Percentiles rank a stretch among this genome's conserved stretches.
Conservation (phyloP, 331 rosid genomes). For the Arachis monticola region DNA sequence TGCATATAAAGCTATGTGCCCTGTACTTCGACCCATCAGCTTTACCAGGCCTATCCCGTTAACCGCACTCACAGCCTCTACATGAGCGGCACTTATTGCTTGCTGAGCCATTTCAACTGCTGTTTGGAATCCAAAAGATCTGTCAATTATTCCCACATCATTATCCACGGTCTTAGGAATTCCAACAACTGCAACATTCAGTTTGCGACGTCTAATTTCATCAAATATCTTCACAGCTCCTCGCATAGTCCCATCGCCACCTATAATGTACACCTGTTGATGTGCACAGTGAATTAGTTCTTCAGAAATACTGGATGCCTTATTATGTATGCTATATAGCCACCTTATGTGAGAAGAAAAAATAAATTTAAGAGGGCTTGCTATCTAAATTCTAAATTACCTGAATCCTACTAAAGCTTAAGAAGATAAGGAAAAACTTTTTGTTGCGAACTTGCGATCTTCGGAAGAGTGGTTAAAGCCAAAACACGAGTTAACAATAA, state of each 20-base stretch:
- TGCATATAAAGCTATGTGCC: slow-evolving; percentile 78
- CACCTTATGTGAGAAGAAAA: not conserved
- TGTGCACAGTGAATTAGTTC: slow-evolving; percentile 3
- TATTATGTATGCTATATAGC: not conserved
- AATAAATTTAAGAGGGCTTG: not conserved
- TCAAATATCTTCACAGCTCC: slow-evolving; percentile 75
- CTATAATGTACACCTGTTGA: slow-evolving; percentile 70
- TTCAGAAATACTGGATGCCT: not conserved
- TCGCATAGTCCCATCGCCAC: slow-evolving; percentile 86
- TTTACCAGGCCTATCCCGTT: slow-evolving; percentile 88
- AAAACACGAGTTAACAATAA: slow-evolving; percentile 9
- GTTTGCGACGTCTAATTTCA: slow-evolving; percentile 57
- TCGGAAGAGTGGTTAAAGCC: slow-evolving; percentile 5
- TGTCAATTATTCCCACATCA: slow-evolving; percentile 79
- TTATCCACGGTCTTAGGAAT: slow-evolving; percentile 87
- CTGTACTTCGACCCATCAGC: slow-evolving; percentile 83
- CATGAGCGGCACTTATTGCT: slow-evolving; percentile 74
- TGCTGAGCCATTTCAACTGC: slow-evolving; percentile 91
- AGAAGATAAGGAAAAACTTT: not conserved
- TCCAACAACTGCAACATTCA: slow-evolving; percentile 59
- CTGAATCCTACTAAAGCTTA: slow-evolving; percentile 9
- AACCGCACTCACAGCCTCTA: slow-evolving; percentile 86
- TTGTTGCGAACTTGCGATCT: not conserved
- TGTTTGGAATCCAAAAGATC: slow-evolving; percentile 81
- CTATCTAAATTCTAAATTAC: not conserved